A percentile compares a stretch with the other conserved stretches of the same genome.
phyloP scores from a whole-genome alignment of 306 rosid species.

The Cicer chorassanicum region DNA sequence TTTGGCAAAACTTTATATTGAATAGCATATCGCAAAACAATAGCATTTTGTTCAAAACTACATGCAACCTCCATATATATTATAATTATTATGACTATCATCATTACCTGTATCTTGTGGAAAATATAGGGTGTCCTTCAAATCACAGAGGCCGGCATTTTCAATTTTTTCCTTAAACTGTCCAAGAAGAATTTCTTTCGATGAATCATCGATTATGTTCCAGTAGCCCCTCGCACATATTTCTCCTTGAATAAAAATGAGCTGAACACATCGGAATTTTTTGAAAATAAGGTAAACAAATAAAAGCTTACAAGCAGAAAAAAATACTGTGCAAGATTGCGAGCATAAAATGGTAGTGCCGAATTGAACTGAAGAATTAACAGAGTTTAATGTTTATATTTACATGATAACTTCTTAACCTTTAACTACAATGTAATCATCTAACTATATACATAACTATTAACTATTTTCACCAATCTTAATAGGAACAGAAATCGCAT shows the following conservation, averaged over 20 bases:
- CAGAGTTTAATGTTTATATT: not conserved
- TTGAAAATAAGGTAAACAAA: not conserved
- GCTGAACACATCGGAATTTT: slow-evolving; percentile 55
- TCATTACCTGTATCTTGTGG: slow-evolving; percentile 73
- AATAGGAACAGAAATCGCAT: slow-evolving; percentile 16
- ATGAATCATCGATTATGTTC: slow-evolving; percentile 59
- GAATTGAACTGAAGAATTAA: slow-evolving; percentile 22
- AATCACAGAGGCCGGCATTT: slow-evolving; percentile 57
- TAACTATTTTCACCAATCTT: not conserved
- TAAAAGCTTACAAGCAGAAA: slow-evolving; percentile 1
- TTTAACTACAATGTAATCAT: not conserved
- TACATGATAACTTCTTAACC: not conserved
- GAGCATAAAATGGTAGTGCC: not conserved
- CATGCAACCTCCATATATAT: not conserved
- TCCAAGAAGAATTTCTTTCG: slow-evolving; percentile 56
- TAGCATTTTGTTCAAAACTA: not conserved
- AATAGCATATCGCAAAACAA: not conserved
- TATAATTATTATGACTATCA: not conserved
- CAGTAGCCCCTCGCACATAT: slow-evolving; percentile 88
- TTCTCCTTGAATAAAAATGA: slow-evolving; percentile 62
- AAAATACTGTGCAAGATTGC: not conserved
- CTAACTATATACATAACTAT: not conserved
- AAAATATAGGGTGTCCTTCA: slow-evolving; percentile 73
- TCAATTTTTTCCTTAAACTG: slow-evolving; percentile 71
- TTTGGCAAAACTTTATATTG: not conserved